Evolutionary conservation across 2,329 filamentous ascomycete species (phyloP).

Genomic region (Camptophora hylomeconis): DNA sequence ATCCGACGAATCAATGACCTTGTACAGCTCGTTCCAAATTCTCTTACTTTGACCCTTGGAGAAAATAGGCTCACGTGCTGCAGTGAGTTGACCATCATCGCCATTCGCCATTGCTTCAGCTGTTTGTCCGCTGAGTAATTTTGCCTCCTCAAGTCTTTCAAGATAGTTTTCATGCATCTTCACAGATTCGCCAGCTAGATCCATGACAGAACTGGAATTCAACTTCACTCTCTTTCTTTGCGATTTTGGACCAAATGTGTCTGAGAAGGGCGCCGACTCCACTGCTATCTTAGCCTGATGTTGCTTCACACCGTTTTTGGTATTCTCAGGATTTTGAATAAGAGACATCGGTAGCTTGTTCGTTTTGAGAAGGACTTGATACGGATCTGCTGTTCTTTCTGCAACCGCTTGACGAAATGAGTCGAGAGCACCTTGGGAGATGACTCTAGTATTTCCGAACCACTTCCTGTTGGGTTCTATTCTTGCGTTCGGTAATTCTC

Average conservation of each 20-base stretch:
- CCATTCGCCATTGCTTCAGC: constrained; percentile 35
- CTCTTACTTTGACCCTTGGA: constrained; percentile 89
- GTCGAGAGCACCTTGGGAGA: constrained; percentile 75
- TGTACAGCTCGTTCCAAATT: constrained; percentile 94
- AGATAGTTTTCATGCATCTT: constrained; percentile 72
- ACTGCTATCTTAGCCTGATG: constrained; percentile 90
- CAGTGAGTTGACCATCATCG: constrained; percentile 38
- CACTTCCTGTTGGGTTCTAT: constrained; percentile 95
- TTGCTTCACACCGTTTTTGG: constrained; percentile 70
- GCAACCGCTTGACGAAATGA: constrained; percentile 87
- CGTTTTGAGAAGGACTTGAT: constrained; percentile 85
- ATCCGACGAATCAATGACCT: constrained; percentile 90
- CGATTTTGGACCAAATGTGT: constrained; percentile 86
- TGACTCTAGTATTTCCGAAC: constrained; percentile 89
- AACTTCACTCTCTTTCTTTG: constrained; percentile 89
- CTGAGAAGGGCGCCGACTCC: constrained; percentile 70
- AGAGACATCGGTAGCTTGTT: constrained; percentile 96
- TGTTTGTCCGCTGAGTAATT: constrained; percentile 56
- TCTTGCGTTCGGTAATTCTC: constrained; percentile 67
- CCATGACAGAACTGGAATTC: constrained; percentile 64
- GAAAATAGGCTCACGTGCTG: constrained; percentile 76
- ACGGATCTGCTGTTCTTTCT: constrained; percentile 79
- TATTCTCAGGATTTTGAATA: constrained; percentile 64
- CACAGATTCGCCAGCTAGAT: constrained; percentile 66
- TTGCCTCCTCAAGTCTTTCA: constrained; percentile 67